A percentile compares a stretch with the other conserved stretches of the same genome.
Evolutionary conservation across 257 asterid genomes (phyloP).

Genomic region (Coffea canephora): DNA sequence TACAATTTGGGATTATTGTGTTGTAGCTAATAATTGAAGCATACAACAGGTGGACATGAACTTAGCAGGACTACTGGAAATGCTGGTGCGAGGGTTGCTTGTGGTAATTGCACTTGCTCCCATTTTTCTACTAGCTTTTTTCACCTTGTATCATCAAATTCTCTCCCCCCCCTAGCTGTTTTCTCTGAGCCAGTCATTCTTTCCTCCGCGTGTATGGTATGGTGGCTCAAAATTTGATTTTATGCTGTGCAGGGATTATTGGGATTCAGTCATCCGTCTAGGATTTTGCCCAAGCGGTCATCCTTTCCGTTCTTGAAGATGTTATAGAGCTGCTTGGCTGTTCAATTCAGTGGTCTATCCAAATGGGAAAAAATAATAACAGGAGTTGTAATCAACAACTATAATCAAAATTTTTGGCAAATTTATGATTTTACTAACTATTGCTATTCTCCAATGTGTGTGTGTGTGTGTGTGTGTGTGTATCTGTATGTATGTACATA

Average conservation of each 20-base stretch:
- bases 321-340: no score
- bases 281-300: not conserved
- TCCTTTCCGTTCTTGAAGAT: no score
- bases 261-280: constrained; percentile 85
- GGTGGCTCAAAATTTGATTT: no score
- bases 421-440: no score
- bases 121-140: not conserved
- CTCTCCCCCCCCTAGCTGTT: not conserved
- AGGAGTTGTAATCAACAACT: no score
- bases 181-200: not conserved
- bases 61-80: constrained; percentile 89
- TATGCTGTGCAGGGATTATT: constrained; percentile 65
- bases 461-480: no score
- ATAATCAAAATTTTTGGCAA: no score
- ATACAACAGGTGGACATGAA: constrained; percentile 79
- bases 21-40: constrained; percentile 8
- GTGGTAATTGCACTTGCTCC: constrained; percentile 51
- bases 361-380: no score
- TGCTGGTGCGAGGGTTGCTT: constrained; percentile 91
- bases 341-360: no score
- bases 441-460: no score
- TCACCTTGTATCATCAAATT: no score
- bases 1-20: not conserved
- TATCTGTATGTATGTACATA: no score
- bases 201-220: not conserved